Evolutionary conservation across 73 alveolate species (phyloP).

Genomic region (Tetrahymena elliotti): DNA sequence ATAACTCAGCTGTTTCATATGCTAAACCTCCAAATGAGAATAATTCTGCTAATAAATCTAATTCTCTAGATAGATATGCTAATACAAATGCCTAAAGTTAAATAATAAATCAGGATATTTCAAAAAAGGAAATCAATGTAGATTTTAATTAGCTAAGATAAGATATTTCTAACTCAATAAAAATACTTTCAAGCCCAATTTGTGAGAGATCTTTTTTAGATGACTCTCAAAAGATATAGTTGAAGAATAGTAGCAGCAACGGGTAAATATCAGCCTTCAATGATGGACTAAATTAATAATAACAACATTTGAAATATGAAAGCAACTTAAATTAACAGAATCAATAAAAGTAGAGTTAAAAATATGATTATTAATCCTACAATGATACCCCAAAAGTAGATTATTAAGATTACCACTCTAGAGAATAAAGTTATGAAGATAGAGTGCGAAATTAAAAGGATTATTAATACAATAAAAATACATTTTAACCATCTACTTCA

Average conservation of each 20-base stretch:
- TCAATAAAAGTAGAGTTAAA: background rate
- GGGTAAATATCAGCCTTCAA: background rate
- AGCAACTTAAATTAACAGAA: background rate
- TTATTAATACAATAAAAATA: background rate
- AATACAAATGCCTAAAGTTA: background rate
- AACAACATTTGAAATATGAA: background rate
- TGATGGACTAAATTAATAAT: background rate
- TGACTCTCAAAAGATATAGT: background rate
- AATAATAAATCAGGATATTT: background rate
- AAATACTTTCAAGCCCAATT: background rate
- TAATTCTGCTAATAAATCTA: background rate
- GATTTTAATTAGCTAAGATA: background rate
- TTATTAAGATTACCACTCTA: background rate
- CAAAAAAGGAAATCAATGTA: background rate
- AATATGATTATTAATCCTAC: background rate
- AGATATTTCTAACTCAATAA: background rate
- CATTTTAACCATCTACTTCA: background rate
- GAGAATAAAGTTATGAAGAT: background rate
- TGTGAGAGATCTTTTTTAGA: background rate
- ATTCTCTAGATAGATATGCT: background rate
- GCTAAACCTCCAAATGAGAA: background rate
- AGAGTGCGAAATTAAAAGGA: background rate
- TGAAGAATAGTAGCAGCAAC: background rate
- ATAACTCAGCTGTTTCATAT: background rate
- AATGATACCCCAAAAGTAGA: background rate